Conservation (phyloP, 2,329 filamentous ascomycete genomes). For the Nemania sp. region DNA sequence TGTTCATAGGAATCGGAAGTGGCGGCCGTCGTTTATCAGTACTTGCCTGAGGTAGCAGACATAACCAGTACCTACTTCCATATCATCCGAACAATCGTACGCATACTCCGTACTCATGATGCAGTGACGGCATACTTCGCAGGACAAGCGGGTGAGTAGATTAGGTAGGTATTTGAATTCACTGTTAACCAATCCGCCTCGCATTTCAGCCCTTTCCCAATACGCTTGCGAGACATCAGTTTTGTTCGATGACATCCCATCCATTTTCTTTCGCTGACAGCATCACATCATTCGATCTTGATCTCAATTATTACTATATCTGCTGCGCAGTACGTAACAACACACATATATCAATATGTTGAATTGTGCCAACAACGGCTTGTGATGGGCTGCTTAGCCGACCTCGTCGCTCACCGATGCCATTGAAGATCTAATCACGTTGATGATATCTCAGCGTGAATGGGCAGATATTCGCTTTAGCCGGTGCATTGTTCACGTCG, state of each 20-base stretch:
- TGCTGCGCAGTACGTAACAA: no score
- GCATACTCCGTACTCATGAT: no score
- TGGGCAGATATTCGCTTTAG: no score
- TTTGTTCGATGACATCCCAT: background rate
- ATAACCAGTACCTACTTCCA: no score
- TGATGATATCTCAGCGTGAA: no score
- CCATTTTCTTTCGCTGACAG: background rate
- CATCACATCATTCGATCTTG: background rate
- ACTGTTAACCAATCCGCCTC: conserved; percentile 12
- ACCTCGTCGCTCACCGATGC: conserved; percentile 9
- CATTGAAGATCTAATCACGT: background rate
- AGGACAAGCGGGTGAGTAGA: no score
- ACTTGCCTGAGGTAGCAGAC: no score
- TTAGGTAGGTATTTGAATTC: background rate
- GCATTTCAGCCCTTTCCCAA: conserved; percentile 14
- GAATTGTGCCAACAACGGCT: background rate
- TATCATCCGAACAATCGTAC: no score
- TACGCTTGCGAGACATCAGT: background rate
- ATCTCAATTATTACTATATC: no score
- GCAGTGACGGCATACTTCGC: no score
- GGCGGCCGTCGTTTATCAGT: conserved; percentile 14
- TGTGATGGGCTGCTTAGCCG: background rate
- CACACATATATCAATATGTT: no score
- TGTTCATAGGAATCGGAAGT: conserved; percentile 4
- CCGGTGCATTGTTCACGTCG: no score